Evolutionary conservation across 805 yeast genomes (phyloP).

Genomic region (Yamadazyma ubonensis): DNA sequence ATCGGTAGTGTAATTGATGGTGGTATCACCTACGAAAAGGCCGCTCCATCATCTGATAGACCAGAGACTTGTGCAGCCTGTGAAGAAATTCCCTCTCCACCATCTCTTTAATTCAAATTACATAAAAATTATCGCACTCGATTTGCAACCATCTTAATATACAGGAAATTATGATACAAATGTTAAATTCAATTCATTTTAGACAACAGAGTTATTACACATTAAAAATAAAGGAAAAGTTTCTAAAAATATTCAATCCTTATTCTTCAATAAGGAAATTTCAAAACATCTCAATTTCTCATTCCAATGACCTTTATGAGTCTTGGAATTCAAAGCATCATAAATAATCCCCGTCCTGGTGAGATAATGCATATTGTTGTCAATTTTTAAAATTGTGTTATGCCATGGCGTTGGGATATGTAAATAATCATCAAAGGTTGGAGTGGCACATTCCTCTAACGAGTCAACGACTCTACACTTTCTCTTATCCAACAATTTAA

Average conservation of each 20-base stretch:
- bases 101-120: slow-evolving; percentile 6
- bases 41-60: slow-evolving; percentile 17
- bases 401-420: slow-evolving; percentile 73
- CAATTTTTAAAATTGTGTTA: slow-evolving; percentile 47
- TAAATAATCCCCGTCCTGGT: slow-evolving; percentile 23
- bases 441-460: slow-evolving; percentile 40
- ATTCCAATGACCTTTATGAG: slow-evolving; percentile 25
- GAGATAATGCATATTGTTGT: slow-evolving; percentile 27
- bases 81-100: slow-evolving; percentile 13
- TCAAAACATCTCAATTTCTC: slow-evolving; percentile 14
- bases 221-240: neutral
- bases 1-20: slow-evolving; percentile 19
- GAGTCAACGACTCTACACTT: slow-evolving; percentile 48
- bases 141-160: slow-evolving; percentile 3
- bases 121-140: neutral
- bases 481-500: slow-evolving; percentile 44
- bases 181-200: neutral
- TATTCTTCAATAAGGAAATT: neutral
- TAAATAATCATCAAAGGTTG: slow-evolving; percentile 49
- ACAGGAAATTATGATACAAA: neutral
- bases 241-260: no score
- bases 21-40: slow-evolving; percentile 16
- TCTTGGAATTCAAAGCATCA: slow-evolving; percentile 19
- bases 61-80: slow-evolving; percentile 19
- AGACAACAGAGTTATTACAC: slow-evolving; percentile 1